phyloP scores from a whole-genome alignment of 805 yeast genomes.

The Myxozyma monticola region DNA sequence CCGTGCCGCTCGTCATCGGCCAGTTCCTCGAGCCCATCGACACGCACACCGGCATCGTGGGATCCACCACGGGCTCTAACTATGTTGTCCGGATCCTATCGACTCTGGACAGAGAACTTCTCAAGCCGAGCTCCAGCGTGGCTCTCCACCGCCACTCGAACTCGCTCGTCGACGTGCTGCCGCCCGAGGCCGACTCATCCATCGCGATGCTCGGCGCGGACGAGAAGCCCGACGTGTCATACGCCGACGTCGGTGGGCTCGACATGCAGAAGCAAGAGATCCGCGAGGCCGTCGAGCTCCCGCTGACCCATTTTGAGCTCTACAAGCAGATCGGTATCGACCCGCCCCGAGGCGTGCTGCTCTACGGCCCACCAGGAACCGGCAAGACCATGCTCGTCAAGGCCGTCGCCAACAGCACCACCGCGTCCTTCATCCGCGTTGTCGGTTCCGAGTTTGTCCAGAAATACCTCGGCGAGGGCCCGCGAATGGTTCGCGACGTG shows the following conservation, averaged over 20 bases:
- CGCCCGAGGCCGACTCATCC: slow-evolving; percentile 98
- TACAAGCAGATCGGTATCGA: slow-evolving; percentile 96
- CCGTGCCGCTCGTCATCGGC: slow-evolving; percentile 97
- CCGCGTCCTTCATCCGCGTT: slow-evolving; percentile 94
- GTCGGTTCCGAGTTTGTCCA: slow-evolving; percentile 98
- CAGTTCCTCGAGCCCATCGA: slow-evolving; percentile 97
- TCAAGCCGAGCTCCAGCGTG: slow-evolving; percentile 92
- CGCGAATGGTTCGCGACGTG: slow-evolving; percentile 98
- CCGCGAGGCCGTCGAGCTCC: slow-evolving; percentile 96
- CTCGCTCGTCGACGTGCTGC: slow-evolving; percentile 93
- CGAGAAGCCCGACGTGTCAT: slow-evolving; percentile 93
- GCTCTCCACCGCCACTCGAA: slow-evolving; percentile 98
- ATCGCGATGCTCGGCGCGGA: slow-evolving; percentile 93
- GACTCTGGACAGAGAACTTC: slow-evolving; percentile 89
- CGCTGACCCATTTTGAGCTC: slow-evolving; percentile 91
- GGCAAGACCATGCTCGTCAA: slow-evolving; percentile 99
- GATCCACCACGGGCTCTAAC: slow-evolving; percentile 96
- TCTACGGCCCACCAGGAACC: slow-evolving; percentile 99
- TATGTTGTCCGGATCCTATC: slow-evolving; percentile 94
- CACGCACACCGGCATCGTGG: slow-evolving; percentile 92
- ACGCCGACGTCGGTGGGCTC: slow-evolving; percentile 97
- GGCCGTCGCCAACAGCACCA: slow-evolving; percentile 96
- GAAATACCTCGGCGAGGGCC: slow-evolving; percentile 98
- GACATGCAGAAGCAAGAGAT: slow-evolving; percentile 99
- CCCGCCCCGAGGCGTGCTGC: slow-evolving; percentile 95